Evolutionary conservation across 371 early-diverging fungal species (phyloP), one percentile per base, ranked within the genome.

Genomic region (Mucor indicus): DNA sequence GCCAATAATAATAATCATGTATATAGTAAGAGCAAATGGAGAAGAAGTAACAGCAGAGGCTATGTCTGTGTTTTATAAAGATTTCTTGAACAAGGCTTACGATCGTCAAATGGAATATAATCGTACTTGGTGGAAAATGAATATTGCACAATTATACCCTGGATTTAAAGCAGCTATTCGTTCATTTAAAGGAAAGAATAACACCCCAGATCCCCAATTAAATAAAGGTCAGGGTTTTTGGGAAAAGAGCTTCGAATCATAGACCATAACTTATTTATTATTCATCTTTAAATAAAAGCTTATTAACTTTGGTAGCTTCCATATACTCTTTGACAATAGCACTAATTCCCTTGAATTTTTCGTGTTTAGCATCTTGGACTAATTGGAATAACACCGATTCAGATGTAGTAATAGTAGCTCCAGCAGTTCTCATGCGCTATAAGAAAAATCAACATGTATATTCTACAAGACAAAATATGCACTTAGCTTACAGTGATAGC

Each of bases 311-410:
- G 25, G 80, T 79, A 7, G 75, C 68, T 22, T 73, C 73, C 65
- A 77, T 73, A 54, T 80, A 82, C 59, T 92, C 89, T 77, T 94
- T 97, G 53, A 95, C 83, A 24, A 97, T 60, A 19, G 60, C 65
- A 44, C 86, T 86, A 38, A 94, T 75, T 1, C 60, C 66, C 75
- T 87, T 91, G 76, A 96, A 97, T 50, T 87, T 83, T 10, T 77
- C 75, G 62, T 90, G 70, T 30, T 73, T 75, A 13, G 95, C 78
- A 64, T 95, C 95, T 12, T 75, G 70, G n/a, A 92, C 57, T 17
- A 97, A 66, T 75, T 92, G 91, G 81, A 97, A 96, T 43, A 97
- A 61, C n/a, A 92, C 68, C 11, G 92, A 89, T 50, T 97, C 98
- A 11, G 93, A 92, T 6, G 89, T 89, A 16, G 90, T 86, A 20